A percentile compares a stretch with the other conserved stretches of the same genome.
Evolutionary conservation across 805 yeast genomes (phyloP).

Genomic region (Saccharomyces eubayanus): DNA sequence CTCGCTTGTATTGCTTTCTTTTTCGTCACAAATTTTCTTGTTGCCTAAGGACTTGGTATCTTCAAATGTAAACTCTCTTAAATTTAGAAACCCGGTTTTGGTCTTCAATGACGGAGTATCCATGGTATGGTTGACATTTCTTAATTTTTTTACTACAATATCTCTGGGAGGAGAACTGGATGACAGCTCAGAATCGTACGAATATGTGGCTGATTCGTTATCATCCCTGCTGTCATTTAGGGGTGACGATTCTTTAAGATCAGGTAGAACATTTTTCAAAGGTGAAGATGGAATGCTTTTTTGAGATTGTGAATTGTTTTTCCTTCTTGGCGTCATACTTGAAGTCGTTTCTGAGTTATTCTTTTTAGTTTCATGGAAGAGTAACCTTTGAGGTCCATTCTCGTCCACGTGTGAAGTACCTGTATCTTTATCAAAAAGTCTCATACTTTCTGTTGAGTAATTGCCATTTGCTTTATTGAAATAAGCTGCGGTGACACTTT

Average conservation of each 20-base stretch:
- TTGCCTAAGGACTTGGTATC: constrained; percentile 3
- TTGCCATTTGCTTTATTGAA: constrained; percentile 4
- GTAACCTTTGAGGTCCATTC: constrained; percentile 21
- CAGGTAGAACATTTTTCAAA: constrained; percentile 12
- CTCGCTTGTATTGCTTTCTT: not conserved
- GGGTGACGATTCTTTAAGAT: constrained; percentile 3
- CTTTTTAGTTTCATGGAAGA: constrained; percentile 18
- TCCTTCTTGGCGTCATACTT: constrained; percentile 4
- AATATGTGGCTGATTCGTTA: constrained; percentile 5
- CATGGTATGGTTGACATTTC: not conserved
- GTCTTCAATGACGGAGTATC: constrained; percentile 34
- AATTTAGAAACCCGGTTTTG: constrained; percentile 42
- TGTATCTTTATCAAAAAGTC: not conserved
- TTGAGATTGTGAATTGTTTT: constrained; percentile 3
- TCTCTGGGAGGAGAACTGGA: not conserved
- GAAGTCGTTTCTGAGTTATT: constrained; percentile 10
- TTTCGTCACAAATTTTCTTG: constrained; percentile 1
- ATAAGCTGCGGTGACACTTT: constrained; percentile 17
- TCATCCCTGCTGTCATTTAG: constrained; percentile 4
- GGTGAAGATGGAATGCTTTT: constrained; percentile 7
- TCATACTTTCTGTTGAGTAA: constrained; percentile 4
- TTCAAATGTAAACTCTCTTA: constrained; percentile 39
- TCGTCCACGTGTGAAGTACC: not conserved
- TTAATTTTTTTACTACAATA: not conserved
- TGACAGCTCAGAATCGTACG: constrained; percentile 10